Evolutionary conservation across 768 basidiomycete species (phyloP), one percentile per base, ranked within the genome.

Genomic region (Tricholoma terreum): DNA sequence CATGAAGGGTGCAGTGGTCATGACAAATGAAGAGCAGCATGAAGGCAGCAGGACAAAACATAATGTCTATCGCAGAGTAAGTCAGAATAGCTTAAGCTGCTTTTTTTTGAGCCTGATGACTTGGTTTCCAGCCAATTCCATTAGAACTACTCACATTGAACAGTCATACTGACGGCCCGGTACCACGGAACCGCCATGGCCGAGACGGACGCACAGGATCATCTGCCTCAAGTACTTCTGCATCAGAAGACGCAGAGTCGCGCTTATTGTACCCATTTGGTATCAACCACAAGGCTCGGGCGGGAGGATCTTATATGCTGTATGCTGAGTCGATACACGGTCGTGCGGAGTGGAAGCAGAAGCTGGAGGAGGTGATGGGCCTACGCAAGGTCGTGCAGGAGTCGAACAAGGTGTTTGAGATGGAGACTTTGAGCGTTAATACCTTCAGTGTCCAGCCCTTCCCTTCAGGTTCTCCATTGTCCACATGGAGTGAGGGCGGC

Each of bases 371-470:
- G 71, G 94, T 94, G 7, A 80, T 93, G 38, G 90, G 87, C 8
- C 65, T 96, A 59, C 84, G 95, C 21, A 86, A 84, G 65, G 88
- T 90, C 35, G 93, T 94, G 17, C 89, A 95, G 63, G 95, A 98
- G 64, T 85, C 87, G 30, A 94, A 92, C 72, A 94, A 92, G 74
- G 92, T 94, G n/a, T 97, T 98, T 65, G 94, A 95, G 73, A 81
- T 94, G 61, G 92, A 92, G 66, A 90, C 89, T 2, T 80, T 97
- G 40, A 95, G 94, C 67, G 79, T 83, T 17, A 91, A 94, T 64
- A 94, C 92, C 0, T 97, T 97, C 79, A 75, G 85, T 55, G 80
- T 92, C 0, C 88, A 90, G 0, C 80, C 84, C 0, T 73, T 85
- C 57, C 75, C 79, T 14, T 74, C 77, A 27, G 76, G 73, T n/a